Evolutionary conservation across 805 yeast species (phyloP).

Genomic region (Metschnikowia lachancei): DNA sequence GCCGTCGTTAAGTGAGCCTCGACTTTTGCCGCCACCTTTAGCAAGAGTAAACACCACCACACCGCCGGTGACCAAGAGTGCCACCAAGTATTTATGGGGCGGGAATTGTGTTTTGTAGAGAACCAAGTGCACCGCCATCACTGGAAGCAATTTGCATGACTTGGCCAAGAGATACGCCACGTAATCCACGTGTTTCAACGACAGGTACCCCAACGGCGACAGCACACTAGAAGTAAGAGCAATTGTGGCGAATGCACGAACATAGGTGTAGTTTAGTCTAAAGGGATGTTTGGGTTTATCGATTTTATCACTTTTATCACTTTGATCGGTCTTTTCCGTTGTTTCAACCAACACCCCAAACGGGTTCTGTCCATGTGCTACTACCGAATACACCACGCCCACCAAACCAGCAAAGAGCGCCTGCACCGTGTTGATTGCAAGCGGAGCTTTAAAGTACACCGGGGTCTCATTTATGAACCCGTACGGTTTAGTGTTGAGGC

Average conservation of each 20-base stretch:
- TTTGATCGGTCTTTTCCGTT: not conserved
- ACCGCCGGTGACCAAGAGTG: constrained; percentile 74
- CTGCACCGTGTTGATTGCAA: constrained; percentile 74
- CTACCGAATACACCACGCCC: constrained; percentile 57
- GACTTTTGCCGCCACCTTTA: constrained; percentile 30
- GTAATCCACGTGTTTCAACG: constrained; percentile 81
- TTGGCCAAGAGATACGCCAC: constrained; percentile 83
- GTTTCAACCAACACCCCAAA: constrained; percentile 7
- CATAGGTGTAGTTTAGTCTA: constrained; percentile 2
- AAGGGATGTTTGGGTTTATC: too few species aligned
- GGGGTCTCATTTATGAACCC: constrained; percentile 42
- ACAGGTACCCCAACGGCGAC: constrained; percentile 76
- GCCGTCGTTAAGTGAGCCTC: constrained; percentile 38
- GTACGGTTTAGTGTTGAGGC: constrained; percentile 74
- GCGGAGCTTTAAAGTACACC: constrained; percentile 67
- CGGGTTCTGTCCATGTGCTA: constrained; percentile 27
- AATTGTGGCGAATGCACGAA: constrained; percentile 47
- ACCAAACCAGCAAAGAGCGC: constrained; percentile 67
- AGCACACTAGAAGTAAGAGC: constrained; percentile 76
- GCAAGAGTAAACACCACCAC: constrained; percentile 73
- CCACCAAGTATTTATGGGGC: constrained; percentile 71
- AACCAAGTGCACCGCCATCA: constrained; percentile 76
- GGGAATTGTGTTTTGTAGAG: constrained; percentile 74
- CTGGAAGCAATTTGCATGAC: constrained; percentile 91
- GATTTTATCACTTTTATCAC: too few species aligned